These are phyloP conservation scores for Phytophthora boehmeriae DNA, from an alignment of 352 stramenopile genomes.

Conservation along the genomic window DNA sequence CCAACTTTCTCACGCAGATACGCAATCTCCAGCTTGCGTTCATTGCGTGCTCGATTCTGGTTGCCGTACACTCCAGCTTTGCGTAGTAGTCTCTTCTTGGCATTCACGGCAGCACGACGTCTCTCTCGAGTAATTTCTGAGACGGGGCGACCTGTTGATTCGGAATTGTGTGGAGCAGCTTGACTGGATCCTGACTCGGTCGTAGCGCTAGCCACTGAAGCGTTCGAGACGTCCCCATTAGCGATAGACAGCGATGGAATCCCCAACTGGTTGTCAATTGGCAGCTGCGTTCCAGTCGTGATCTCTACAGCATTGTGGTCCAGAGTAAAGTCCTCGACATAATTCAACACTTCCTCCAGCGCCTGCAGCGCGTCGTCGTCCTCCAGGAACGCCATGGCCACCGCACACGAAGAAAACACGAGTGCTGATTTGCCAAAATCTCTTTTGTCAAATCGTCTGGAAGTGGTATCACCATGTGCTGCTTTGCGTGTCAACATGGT, in stretches of 20 bases:
- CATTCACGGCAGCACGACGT: conserved; percentile 21
- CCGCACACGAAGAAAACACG: too few species aligned
- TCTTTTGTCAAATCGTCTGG: not conserved
- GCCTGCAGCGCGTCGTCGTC: conserved; percentile 27
- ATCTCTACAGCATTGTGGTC: conserved; percentile 1
- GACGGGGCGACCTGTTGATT: too few species aligned
- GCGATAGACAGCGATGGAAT: not conserved
- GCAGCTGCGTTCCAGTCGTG: not conserved
- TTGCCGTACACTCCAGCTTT: conserved; percentile 24
- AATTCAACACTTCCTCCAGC: conserved; percentile 29
- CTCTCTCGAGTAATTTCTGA: conserved; percentile 15
- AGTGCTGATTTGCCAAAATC: too few species aligned
- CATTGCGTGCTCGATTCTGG: conserved; percentile 34
- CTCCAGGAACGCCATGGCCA: conserved; percentile 20
- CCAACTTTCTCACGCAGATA: conserved; percentile 11
- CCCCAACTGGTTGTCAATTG: conserved; percentile 8
- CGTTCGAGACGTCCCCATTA: not conserved
- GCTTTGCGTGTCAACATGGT: too few species aligned
- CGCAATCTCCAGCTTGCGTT: conserved; percentile 43
- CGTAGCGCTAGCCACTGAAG: not conserved
- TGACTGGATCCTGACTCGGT: not conserved
- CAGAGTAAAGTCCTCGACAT: conserved; percentile 20
- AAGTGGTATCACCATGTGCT: not conserved
- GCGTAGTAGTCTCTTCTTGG: conserved; percentile 17
- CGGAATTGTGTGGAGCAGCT: not conserved